These are phyloP conservation scores for Tremella fuciformis DNA, from an alignment of 768 basidiomycete species.

Conservation along the genomic window DNA sequence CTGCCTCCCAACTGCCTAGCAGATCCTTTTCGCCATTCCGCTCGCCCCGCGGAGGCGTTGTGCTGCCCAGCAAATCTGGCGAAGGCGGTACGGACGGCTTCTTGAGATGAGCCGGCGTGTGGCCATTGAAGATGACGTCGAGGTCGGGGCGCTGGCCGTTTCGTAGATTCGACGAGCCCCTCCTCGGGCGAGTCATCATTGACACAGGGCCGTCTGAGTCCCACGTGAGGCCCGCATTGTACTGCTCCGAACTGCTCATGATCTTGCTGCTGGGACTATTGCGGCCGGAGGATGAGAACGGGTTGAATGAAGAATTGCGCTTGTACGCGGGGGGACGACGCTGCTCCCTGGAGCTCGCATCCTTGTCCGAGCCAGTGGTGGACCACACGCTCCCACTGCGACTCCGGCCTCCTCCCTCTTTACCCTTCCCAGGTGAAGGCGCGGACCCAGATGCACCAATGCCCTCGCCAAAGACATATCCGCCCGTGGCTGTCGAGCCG, in stretches of 20 bases:
- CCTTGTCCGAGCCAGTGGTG: constrained; percentile 10
- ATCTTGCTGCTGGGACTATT: constrained; percentile 10
- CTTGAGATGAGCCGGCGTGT: neutral
- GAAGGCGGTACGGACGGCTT: no score
- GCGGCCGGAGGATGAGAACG: constrained; percentile 21
- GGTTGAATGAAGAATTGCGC: constrained; percentile 31
- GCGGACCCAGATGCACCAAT: constrained; percentile 29
- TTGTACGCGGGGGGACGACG: constrained; percentile 10
- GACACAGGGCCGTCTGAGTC: constrained; percentile 34
- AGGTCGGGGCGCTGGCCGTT: constrained; percentile 1
- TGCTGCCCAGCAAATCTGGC: constrained; percentile 4
- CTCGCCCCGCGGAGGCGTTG: neutral
- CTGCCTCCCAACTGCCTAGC: constrained; percentile 28
- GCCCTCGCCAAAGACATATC: constrained; percentile 48
- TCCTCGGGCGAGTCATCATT: neutral
- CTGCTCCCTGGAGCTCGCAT: constrained; percentile 4
- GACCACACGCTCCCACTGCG: constrained; percentile 30
- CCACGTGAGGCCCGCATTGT: constrained; percentile 41
- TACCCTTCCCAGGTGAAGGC: constrained; percentile 1
- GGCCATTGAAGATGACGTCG: constrained; percentile 1
- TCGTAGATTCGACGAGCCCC: constrained; percentile 1
- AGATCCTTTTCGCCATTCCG: constrained; percentile 18
- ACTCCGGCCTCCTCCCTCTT: constrained; percentile 13
- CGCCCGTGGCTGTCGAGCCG: constrained; percentile 13
- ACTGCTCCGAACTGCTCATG: constrained; percentile 26